phyloP scores from a whole-genome alignment of 805 yeast species.

The Jamesozyma jinghongensis region DNA sequence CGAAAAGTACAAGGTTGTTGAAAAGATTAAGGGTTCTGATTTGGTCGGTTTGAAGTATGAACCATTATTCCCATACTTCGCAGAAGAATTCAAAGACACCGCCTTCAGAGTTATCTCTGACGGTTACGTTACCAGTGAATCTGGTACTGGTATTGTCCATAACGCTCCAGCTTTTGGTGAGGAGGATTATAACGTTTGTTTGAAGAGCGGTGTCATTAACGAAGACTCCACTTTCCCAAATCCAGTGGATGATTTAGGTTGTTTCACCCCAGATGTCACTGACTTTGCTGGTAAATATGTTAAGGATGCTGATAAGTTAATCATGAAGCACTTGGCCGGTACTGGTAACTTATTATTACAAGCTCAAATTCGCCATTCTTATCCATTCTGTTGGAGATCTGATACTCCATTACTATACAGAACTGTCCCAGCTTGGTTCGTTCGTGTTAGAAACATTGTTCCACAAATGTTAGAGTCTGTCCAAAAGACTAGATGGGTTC shows the following conservation, averaged over 20 bases:
- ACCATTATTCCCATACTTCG: slow-evolving; percentile 78
- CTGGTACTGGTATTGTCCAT: slow-evolving; percentile 99
- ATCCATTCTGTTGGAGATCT: slow-evolving; percentile 99
- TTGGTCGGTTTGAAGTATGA: slow-evolving; percentile 70
- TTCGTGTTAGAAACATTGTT: slow-evolving; percentile 75
- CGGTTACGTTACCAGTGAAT: slow-evolving; percentile 80
- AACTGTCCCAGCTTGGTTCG: slow-evolving; percentile 98
- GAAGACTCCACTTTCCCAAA: slow-evolving; percentile 73
- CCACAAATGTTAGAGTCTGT: slow-evolving; percentile 86
- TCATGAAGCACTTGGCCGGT: slow-evolving; percentile 75
- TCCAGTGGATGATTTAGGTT: slow-evolving; percentile 91
- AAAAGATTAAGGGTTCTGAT: slow-evolving; percentile 68
- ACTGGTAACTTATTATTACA: slow-evolving; percentile 65
- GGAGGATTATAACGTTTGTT: slow-evolving; percentile 84
- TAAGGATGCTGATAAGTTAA: slow-evolving; percentile 89
- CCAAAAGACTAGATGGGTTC: slow-evolving; percentile 90
- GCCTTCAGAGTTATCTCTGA: slow-evolving; percentile 80
- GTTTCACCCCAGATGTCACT: slow-evolving; percentile 63
- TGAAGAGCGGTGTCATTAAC: slow-evolving; percentile 61
- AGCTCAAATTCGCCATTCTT: slow-evolving; percentile 85
- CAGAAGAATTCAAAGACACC: slow-evolving; percentile 59
- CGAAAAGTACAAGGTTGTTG: slow-evolving; percentile 79
- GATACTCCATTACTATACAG: slow-evolving; percentile 95
- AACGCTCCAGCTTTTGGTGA: slow-evolving; percentile 99
- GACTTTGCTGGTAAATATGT: slow-evolving; percentile 79